Evolutionary conservation across 371 early-diverging fungal genomes (phyloP).

Genomic region (Vavraia culicis): DNA sequence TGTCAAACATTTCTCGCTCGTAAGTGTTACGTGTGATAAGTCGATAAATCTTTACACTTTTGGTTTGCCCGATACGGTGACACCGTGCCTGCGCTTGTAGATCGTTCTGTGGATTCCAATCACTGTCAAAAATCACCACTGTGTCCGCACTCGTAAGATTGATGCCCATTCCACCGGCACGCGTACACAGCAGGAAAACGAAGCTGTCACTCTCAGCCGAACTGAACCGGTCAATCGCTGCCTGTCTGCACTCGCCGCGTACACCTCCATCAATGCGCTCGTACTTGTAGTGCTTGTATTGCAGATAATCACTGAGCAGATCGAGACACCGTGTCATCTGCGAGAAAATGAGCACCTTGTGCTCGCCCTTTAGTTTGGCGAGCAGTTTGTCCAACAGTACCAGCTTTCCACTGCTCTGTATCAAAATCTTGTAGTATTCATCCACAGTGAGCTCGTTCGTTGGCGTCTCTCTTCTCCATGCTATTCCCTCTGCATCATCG

Average conservation of each 20-base stretch:
- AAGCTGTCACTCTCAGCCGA: conserved; percentile 54
- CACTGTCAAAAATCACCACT: conserved; percentile 73
- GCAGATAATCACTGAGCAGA: conserved; percentile 23
- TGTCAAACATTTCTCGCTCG: conserved; percentile 80
- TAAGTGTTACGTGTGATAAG: conserved; percentile 67
- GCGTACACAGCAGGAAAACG: conserved; percentile 64
- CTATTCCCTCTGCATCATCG: too few relatives aligned
- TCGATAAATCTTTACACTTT: conserved; percentile 60
- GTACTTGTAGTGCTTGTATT: conserved; percentile 40
- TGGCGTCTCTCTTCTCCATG: too few relatives aligned
- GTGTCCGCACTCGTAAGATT: conserved; percentile 81
- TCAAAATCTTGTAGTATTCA: conserved; percentile 50
- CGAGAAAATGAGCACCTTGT: conserved; percentile 28
- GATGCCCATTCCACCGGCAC: conserved; percentile 82
- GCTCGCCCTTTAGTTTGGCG: conserved; percentile 20
- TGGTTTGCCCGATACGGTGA: conserved; percentile 78
- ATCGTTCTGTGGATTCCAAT: conserved; percentile 89
- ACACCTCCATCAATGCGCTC: conserved; percentile 66
- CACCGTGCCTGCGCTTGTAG: conserved; percentile 72
- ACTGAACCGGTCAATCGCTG: conserved; percentile 75
- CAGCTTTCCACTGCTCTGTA: conserved; percentile 26
- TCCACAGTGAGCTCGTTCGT: conserved; percentile 42
- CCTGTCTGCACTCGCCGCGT: conserved; percentile 64
- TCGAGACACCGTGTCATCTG: conserved; percentile 33
- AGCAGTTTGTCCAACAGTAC: conserved; percentile 31